Percentiles rank a stretch among this genome's conserved stretches.
Evolutionary conservation across 176 grass and related monocot genomes (phyloP).

Genomic region (Thinopyrum elongatum): DNA sequence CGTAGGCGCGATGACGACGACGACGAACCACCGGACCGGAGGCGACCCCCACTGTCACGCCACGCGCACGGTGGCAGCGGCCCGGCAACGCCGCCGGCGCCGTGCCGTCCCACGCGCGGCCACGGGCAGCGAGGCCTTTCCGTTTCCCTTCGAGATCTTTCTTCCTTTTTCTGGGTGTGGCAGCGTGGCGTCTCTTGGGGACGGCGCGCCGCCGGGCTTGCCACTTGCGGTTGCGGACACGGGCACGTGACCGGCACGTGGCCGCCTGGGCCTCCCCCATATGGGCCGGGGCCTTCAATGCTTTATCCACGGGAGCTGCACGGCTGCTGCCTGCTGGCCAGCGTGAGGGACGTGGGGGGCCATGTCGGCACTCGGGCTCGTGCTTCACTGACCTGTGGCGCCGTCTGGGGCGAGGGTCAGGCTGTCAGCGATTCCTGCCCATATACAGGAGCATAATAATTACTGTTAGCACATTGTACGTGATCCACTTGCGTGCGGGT

Average conservation of each 20-base stretch:
- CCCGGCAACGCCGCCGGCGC: background rate
- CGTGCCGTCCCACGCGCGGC: no score
- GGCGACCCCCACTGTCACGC: no score
- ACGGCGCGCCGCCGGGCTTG: background rate
- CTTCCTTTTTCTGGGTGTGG: background rate
- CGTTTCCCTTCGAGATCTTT: background rate
- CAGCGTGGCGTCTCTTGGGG: background rate
- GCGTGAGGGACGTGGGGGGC: background rate
- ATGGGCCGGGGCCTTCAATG: background rate
- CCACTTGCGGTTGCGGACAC: background rate
- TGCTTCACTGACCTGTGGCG: background rate
- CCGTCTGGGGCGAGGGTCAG: background rate
- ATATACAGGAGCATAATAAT: no score
- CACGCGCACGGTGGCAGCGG: no score
- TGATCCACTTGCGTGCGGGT: background rate
- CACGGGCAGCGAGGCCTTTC: background rate
- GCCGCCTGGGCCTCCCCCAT: background rate
- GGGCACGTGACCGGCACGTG: constrained; percentile 3
- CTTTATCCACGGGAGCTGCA: background rate
- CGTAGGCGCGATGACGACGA: no score
- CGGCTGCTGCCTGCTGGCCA: background rate
- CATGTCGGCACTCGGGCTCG: background rate
- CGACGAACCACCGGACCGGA: no score
- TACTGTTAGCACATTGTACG: background rate
- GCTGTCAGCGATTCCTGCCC: background rate